These are phyloP conservation scores for Sabuloglossum arenarium DNA, from an alignment of 495 filamentous ascomycete species.

Conservation along the genomic window DNA sequence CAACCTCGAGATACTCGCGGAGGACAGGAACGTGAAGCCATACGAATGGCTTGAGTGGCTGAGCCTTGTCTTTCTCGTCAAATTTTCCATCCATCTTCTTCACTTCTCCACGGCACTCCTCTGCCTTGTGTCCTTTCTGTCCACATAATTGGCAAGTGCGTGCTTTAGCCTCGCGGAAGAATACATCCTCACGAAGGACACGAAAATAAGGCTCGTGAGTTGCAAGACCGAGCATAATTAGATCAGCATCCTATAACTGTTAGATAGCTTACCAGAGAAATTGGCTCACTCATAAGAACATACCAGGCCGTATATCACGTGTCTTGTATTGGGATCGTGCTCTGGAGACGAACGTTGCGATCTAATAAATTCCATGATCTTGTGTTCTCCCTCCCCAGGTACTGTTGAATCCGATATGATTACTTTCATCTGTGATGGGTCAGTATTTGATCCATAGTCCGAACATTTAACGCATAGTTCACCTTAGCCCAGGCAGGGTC, in stretches of 20 bases:
- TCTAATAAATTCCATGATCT: slow-evolving; percentile 96
- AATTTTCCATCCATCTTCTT: slow-evolving; percentile 73
- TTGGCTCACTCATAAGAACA: slow-evolving; percentile 6
- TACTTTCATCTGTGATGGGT: slow-evolving; percentile 45
- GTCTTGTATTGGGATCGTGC: slow-evolving; percentile 89
- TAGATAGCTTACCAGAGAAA: slow-evolving; percentile 10
- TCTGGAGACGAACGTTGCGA: slow-evolving; percentile 77
- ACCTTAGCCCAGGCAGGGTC: slow-evolving; percentile 90
- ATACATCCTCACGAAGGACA: slow-evolving; percentile 93
- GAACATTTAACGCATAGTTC: background rate
- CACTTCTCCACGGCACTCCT: slow-evolving; percentile 60
- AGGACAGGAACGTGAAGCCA: slow-evolving; percentile 91
- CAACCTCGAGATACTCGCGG: slow-evolving; percentile 79
- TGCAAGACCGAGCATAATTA: slow-evolving; percentile 95
- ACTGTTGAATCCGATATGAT: slow-evolving; percentile 97
- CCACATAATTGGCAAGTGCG: slow-evolving; percentile 72
- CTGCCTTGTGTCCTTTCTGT: slow-evolving; percentile 70
- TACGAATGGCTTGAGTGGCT: slow-evolving; percentile 72
- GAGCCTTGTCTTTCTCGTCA: slow-evolving; percentile 57
- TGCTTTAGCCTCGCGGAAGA: slow-evolving; percentile 65
- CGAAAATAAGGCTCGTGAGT: slow-evolving; percentile 97
- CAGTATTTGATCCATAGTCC: slow-evolving; percentile 12
- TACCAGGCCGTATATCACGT: slow-evolving; percentile 79
- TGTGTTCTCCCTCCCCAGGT: slow-evolving; percentile 95
- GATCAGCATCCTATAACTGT: slow-evolving; percentile 52